Conservation (phyloP, 2,329 filamentous ascomycete species). For the Neofusicoccum sp. region DNA sequence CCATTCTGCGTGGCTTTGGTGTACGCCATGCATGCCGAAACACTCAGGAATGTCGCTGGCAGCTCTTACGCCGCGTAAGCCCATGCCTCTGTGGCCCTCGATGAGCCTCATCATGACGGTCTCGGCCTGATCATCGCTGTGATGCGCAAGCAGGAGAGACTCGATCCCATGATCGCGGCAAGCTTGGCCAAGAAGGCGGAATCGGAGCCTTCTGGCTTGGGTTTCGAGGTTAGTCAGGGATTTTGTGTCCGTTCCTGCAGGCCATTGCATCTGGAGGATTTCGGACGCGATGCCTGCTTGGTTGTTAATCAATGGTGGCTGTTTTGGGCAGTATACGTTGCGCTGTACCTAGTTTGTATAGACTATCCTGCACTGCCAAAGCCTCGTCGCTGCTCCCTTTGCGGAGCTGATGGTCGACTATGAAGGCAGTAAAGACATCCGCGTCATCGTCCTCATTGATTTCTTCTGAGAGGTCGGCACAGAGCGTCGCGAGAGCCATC, state of each 20-base stretch:
- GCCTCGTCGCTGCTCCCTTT: slow-evolving; percentile 59
- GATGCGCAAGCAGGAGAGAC: slow-evolving; percentile 78
- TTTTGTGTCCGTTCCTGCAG: slow-evolving; percentile 38
- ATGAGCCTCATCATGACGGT: slow-evolving; percentile 81
- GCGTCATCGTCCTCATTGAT: slow-evolving; percentile 11
- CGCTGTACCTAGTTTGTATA: slow-evolving; percentile 40
- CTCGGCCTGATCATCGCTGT: slow-evolving; percentile 88
- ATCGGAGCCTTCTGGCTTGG: slow-evolving; percentile 72
- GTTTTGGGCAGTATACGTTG: not conserved
- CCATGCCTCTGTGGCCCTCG: slow-evolving; percentile 67
- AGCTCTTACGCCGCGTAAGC: slow-evolving; percentile 69
- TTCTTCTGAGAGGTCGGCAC: slow-evolving; percentile 24
- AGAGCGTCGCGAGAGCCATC: slow-evolving; percentile 76
- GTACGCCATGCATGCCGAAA: slow-evolving; percentile 70
- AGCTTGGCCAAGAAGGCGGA: slow-evolving; percentile 66
- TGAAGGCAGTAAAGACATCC: slow-evolving; percentile 54
- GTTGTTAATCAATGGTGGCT: not conserved
- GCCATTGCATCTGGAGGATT: slow-evolving; percentile 44
- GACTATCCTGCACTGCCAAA: slow-evolving; percentile 49
- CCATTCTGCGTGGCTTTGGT: slow-evolving; percentile 43
- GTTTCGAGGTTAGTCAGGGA: slow-evolving; percentile 70
- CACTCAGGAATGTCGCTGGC: slow-evolving; percentile 80
- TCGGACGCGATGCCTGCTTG: slow-evolving; percentile 32
- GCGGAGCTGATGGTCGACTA: slow-evolving; percentile 65
- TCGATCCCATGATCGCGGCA: slow-evolving; percentile 58